phyloP scores from a whole-genome alignment of 176 grass and related monocot genomes.

The Oryza glumipatula region DNA sequence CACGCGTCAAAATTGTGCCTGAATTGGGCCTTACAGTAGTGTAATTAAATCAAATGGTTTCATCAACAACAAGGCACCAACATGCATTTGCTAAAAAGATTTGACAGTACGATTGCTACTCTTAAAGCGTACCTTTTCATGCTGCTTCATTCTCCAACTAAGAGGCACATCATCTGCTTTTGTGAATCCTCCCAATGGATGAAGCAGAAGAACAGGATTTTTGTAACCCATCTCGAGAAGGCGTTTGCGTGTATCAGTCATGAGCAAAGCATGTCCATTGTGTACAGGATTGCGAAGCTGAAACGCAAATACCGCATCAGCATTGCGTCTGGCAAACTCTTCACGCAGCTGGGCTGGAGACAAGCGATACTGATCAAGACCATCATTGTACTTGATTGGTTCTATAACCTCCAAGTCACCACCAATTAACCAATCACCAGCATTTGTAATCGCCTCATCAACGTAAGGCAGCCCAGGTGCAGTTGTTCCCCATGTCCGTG shows the following conservation, averaged over 20 bases:
- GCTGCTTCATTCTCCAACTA: conserved; percentile 96
- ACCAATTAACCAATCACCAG: conserved; percentile 97
- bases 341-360: conserved; percentile 87
- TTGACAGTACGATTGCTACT: neutral
- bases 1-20: neutral
- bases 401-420: conserved; percentile 97
- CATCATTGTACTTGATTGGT: conserved; percentile 97
- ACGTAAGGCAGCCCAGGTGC: conserved; percentile 82
- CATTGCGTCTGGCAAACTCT: conserved; percentile 87
- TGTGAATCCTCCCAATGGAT: conserved; percentile 96
- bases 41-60: neutral
- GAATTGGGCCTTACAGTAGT: neutral
- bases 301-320: conserved; percentile 97
- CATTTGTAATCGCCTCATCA: conserved; percentile 79
- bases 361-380: conserved; percentile 88
- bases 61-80: neutral
- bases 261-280: conserved; percentile 95
- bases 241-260: conserved; percentile 84
- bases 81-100: neutral
- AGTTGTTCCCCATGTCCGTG: conserved; percentile 95
- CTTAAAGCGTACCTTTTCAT: conserved; percentile 72
- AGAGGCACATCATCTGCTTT: conserved; percentile 97
- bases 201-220: conserved; percentile 92
- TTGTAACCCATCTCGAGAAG: conserved; percentile 95
- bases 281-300: conserved; percentile 98